Percentiles rank a stretch among this genome's conserved stretches.
These are phyloP conservation scores for Saccharomycopsis sp. DNA, from an alignment of 805 yeast genomes.

Conservation along the genomic window DNA sequence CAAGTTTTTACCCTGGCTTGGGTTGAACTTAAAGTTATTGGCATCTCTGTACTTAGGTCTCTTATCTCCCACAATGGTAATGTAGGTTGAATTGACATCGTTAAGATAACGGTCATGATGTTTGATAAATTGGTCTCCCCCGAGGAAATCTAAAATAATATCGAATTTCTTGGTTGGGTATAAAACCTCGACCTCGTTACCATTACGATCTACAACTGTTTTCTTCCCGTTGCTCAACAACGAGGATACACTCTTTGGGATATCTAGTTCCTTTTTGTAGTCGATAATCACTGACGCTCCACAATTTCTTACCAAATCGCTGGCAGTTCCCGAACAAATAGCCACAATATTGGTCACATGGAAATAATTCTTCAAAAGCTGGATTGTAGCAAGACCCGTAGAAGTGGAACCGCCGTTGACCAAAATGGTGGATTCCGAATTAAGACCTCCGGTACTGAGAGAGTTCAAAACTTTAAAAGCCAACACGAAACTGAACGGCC, in stretches of 20 bases:
- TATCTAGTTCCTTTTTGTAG: conserved; percentile 32
- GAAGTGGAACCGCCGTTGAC: conserved; percentile 74
- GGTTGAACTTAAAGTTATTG: background rate
- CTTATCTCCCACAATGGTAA: conserved; percentile 59
- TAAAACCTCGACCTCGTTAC: conserved; percentile 24
- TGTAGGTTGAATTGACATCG: conserved; percentile 37
- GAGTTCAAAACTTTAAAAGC: conserved; percentile 43
- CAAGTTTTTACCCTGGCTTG: background rate
- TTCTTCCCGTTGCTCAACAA: conserved; percentile 26
- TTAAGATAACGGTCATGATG: conserved; percentile 8
- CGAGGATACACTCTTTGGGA: conserved; percentile 24
- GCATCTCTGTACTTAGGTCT: conserved; percentile 34
- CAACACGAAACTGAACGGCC: conserved; percentile 57
- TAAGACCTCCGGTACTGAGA: conserved; percentile 28
- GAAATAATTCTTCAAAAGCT: conserved; percentile 47
- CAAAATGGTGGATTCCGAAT: conserved; percentile 43
- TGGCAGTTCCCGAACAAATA: conserved; percentile 51
- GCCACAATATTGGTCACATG: conserved; percentile 50
- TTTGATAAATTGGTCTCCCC: conserved; percentile 50
- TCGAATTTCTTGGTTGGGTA: conserved; percentile 47
- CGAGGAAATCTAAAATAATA: conserved; percentile 62
- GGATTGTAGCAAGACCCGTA: conserved; percentile 61
- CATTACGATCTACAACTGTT: conserved; percentile 20
- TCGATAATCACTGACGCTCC: conserved; percentile 54
- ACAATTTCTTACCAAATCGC: conserved; percentile 32